These are phyloP conservation scores for Salix koriyanagi DNA, from an alignment of 345 rosid species.

Conservation along the genomic window DNA sequence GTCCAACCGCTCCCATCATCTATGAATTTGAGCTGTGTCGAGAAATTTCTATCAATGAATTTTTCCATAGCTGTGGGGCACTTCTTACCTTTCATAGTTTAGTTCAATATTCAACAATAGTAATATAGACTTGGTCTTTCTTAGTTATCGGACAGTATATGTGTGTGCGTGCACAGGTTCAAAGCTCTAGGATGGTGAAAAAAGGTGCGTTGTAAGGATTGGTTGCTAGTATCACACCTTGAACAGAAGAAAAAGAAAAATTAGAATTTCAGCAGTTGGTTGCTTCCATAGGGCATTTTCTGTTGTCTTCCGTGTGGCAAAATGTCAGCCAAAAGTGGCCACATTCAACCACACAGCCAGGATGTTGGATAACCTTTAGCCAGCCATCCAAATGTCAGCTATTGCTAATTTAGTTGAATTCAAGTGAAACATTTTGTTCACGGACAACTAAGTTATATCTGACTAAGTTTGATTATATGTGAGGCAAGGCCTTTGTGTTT, in stretches of 20 bases:
- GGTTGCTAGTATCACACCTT: background rate
- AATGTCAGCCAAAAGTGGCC: background rate
- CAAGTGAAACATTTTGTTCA: background rate
- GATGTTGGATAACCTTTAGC: background rate
- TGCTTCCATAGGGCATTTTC: background rate
- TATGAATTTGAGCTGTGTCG: background rate
- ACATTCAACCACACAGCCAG: background rate
- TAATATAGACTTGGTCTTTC: background rate
- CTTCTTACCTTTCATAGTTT: background rate
- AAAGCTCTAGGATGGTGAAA: background rate
- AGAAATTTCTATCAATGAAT: background rate
- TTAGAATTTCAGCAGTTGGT: background rate
- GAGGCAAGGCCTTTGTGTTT: background rate
- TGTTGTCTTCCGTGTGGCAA: background rate
- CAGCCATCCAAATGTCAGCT: background rate
- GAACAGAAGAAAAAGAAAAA: background rate
- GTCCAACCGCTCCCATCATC: slow-evolving; percentile 4
- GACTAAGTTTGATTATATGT: background rate
- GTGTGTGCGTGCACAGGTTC: background rate
- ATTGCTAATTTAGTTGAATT: background rate
- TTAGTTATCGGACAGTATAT: background rate
- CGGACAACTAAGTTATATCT: background rate
- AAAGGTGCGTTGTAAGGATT: background rate
- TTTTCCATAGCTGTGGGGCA: background rate
- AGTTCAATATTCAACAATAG: background rate